Conservation (phyloP, 305 asterid genomes). For the Rubia balearica region DNA sequence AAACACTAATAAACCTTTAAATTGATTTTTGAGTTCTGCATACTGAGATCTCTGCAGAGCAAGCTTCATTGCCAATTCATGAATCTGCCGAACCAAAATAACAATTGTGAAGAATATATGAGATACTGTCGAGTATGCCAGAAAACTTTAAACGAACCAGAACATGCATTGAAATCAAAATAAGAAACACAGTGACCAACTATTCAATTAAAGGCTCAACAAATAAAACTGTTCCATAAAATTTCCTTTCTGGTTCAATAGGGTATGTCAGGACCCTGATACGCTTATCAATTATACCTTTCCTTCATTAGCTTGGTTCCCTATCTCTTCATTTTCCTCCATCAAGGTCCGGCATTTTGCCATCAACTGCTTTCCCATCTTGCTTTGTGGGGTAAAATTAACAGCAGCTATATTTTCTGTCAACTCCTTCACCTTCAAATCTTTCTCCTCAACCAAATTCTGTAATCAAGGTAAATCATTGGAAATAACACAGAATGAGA, state of each 20-base stretch:
- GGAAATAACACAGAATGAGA: neutral
- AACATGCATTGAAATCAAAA: neutral
- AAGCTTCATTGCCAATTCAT: conserved; percentile 82
- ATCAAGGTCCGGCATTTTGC: conserved; percentile 91
- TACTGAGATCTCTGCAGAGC: conserved; percentile 80
- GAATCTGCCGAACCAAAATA: conserved; percentile 44
- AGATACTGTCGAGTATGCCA: neutral
- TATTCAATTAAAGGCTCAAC: neutral
- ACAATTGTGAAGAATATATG: neutral
- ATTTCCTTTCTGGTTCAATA: neutral
- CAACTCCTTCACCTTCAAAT: conserved; percentile 83
- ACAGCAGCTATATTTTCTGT: conserved; percentile 86
- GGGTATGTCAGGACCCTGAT: neutral
- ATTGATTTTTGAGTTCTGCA: conserved; percentile 63
- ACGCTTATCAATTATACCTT: conserved; percentile 42
- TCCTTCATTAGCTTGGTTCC: conserved; percentile 96
- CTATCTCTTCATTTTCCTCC: conserved; percentile 96
- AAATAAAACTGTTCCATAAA: neutral
- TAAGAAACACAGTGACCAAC: neutral
- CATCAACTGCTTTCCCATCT: conserved; percentile 96
- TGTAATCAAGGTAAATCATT: conserved; percentile 18
- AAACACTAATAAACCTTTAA: conserved; percentile 46
- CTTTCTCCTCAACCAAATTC: conserved; percentile 99
- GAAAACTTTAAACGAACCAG: neutral
- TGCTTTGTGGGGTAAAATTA: conserved; percentile 91